phyloP scores from a whole-genome alignment of 129 eudicot species.

The Lonicera japonica region DNA sequence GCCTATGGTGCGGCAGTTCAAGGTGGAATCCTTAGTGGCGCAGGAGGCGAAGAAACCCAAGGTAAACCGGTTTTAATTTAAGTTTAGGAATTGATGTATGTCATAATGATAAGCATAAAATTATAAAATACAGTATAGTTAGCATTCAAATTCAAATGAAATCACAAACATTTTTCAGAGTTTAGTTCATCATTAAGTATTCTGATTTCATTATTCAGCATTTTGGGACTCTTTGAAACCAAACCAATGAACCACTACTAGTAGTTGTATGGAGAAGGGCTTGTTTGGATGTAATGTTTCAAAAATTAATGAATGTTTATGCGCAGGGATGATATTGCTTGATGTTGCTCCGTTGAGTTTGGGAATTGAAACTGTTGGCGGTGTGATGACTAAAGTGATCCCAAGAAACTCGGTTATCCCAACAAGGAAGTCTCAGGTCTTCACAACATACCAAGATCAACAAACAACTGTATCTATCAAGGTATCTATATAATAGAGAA shows the following conservation, averaged over 20 bases:
- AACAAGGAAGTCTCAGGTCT: constrained; percentile 72
- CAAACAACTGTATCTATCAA: constrained; percentile 61
- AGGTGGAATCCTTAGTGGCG: constrained; percentile 68
- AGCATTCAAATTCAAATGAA: too few relatives aligned
- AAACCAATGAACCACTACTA: too few relatives aligned
- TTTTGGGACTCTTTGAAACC: too few relatives aligned
- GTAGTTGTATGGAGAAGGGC: too few relatives aligned
- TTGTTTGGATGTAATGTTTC: background rate
- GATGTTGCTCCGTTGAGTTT: constrained; percentile 68
- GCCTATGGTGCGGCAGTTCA: constrained; percentile 77
- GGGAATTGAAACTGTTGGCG: constrained; percentile 68
- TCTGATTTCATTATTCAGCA: too few relatives aligned
- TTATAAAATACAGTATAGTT: too few relatives aligned
- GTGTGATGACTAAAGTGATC: constrained; percentile 76
- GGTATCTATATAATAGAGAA: constrained; percentile 13
- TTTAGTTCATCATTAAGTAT: too few relatives aligned
- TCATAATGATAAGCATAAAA: too few relatives aligned
- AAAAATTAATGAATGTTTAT: background rate
- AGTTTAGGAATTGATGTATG: background rate
- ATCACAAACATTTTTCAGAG: too few relatives aligned
- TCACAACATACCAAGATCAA: constrained; percentile 70
- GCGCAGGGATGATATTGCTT: constrained; percentile 51
- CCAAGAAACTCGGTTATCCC: constrained; percentile 71
- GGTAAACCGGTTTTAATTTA: too few relatives aligned
- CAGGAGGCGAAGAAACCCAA: constrained; percentile 70